Conservation (phyloP, 176 grass and related monocot species). For the Lolium rigidum region DNA sequence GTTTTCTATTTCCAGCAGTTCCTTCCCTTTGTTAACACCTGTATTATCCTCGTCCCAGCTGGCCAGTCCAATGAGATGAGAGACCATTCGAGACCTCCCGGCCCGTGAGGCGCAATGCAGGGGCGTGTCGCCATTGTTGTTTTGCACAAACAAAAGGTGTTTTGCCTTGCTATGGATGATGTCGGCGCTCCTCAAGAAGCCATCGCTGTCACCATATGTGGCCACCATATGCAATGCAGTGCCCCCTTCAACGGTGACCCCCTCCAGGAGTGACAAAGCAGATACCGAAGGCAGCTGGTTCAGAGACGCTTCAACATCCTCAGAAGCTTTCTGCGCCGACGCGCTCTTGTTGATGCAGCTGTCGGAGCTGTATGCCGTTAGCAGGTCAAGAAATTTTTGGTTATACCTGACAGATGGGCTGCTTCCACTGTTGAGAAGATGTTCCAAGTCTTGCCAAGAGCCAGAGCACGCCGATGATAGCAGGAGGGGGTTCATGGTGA, state of each 20-base stretch:
- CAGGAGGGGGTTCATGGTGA: not conserved
- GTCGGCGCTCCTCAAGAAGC: not conserved
- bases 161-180: not conserved
- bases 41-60: not conserved
- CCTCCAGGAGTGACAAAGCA: not conserved
- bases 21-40: not conserved
- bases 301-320: not conserved
- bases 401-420: not conserved
- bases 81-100: not conserved
- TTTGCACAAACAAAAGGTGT: not conserved
- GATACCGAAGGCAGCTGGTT: too few species aligned
- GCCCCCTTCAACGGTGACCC: not conserved
- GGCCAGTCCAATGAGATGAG: not conserved
- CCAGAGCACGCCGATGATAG: not conserved
- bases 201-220: not conserved
- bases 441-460: not conserved
- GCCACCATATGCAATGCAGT: constrained; percentile 4
- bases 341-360: not conserved
- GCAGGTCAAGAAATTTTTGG: not conserved
- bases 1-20: not conserved
- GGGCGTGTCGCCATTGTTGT: not conserved
- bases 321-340: not conserved
- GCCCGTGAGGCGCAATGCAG: not conserved
- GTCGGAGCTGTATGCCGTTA: not conserved
- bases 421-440: not conserved